Percentiles rank a stretch among this genome's conserved stretches.
Conservation (phyloP, 805 yeast species). For the Myxozyma mucilagina region DNA sequence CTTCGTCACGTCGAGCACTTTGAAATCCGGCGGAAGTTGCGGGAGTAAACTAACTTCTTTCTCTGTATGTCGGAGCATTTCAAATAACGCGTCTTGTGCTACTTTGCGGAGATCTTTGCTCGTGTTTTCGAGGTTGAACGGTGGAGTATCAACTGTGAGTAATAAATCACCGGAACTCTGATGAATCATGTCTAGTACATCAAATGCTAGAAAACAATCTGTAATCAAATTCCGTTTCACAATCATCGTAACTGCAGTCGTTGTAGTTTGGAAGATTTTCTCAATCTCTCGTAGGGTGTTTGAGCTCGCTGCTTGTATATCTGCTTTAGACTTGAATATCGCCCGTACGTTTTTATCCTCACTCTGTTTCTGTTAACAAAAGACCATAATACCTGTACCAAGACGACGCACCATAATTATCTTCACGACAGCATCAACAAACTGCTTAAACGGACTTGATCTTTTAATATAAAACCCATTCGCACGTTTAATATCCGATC, state of each 20-base stretch:
- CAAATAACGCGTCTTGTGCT: constrained; percentile 50
- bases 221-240: constrained; percentile 48
- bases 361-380: neutral
- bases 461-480: constrained; percentile 25
- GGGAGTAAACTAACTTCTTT: constrained; percentile 49
- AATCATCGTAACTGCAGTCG: constrained; percentile 20
- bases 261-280: constrained; percentile 30
- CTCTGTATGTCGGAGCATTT: constrained; percentile 59
- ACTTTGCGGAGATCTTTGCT: constrained; percentile 33
- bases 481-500: constrained; percentile 10
- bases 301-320: constrained; percentile 14
- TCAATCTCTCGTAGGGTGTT: constrained; percentile 32
- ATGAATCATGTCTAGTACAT: constrained; percentile 53
- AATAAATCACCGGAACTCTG: constrained; percentile 40
- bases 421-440: constrained; percentile 2
- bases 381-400: neutral
- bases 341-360: constrained; percentile 12
- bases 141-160: constrained; percentile 29
- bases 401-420: constrained; percentile 10
- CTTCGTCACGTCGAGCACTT: constrained; percentile 70
- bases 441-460: constrained; percentile 15
- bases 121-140: constrained; percentile 22
- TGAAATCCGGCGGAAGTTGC: constrained; percentile 62
- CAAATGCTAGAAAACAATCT: constrained; percentile 58
- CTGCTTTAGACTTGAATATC: constrained; percentile 15